Percentiles rank a stretch among this genome's conserved stretches.
phyloP scores from a whole-genome alignment of 768 basidiomycete genomes.

The Lentinus tigrinus region DNA sequence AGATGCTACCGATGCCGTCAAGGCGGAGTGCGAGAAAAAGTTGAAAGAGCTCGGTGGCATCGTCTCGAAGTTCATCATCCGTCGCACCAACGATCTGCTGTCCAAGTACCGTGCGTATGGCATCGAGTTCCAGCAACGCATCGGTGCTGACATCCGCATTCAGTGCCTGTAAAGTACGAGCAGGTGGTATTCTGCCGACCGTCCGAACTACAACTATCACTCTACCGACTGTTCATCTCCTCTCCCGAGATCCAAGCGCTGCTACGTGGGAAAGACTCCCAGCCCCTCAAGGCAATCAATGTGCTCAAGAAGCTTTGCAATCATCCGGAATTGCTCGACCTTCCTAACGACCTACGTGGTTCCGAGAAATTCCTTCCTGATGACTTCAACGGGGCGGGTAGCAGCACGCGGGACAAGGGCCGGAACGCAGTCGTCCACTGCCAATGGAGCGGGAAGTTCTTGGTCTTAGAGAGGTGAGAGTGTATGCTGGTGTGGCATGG shows the following conservation, averaged over 20 bases:
- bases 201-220: constrained; percentile 76
- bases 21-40: constrained; percentile 84
- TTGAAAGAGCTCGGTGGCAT: constrained; percentile 85
- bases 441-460: constrained; percentile 89
- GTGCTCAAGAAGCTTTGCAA: constrained; percentile 95
- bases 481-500: background rate
- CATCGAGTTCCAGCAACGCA: background rate
- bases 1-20: constrained; percentile 74
- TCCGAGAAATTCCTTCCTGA: constrained; percentile 80
- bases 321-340: constrained; percentile 85
- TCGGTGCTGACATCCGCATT: constrained; percentile 7
- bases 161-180: constrained; percentile 99
- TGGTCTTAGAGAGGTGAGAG: constrained; percentile 84
- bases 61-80: constrained; percentile 92
- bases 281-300: constrained; percentile 95
- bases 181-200: constrained; percentile 93
- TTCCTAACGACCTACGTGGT: constrained; percentile 82
- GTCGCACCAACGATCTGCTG: constrained; percentile 89
- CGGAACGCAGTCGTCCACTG: constrained; percentile 57
- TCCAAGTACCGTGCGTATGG: constrained; percentile 84
- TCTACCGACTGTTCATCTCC: constrained; percentile 88
- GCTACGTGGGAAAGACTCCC: constrained; percentile 82
- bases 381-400: constrained; percentile 65
- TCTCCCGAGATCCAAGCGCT: constrained; percentile 92
- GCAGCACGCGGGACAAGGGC: constrained; percentile 39